These are phyloP conservation scores for Dipodascopsis uninucleata DNA, from an alignment of 805 yeast genomes.

Conservation along the genomic window DNA sequence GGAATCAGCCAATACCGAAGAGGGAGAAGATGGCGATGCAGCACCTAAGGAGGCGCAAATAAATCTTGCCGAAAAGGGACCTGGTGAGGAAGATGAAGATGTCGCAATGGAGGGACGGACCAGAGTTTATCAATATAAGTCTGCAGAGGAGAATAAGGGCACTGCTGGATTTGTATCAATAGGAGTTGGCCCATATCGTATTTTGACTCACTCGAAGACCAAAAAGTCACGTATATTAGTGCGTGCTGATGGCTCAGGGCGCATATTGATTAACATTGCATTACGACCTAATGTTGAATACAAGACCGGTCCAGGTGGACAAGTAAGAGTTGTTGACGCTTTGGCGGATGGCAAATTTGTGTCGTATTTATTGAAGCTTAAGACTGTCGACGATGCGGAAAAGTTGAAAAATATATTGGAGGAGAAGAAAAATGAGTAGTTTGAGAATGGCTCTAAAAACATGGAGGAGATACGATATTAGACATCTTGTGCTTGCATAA, in stretches of 20 bases:
- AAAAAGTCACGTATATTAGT: constrained; percentile 67
- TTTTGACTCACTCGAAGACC: constrained; percentile 58
- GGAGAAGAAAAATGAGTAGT: constrained; percentile 26
- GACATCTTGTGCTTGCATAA: no score
- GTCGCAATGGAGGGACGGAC: constrained; percentile 61
- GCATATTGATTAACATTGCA: constrained; percentile 64
- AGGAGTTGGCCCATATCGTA: constrained; percentile 81
- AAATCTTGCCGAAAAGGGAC: constrained; percentile 53
- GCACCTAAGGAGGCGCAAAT: constrained; percentile 40
- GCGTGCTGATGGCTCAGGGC: constrained; percentile 84
- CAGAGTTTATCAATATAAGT: constrained; percentile 61
- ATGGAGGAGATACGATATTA: no score
- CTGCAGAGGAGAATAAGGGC: constrained; percentile 41
- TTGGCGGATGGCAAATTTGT: constrained; percentile 42
- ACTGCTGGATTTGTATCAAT: constrained; percentile 46
- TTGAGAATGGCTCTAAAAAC: neutral
- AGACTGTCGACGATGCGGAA: constrained; percentile 65
- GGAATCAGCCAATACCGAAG: neutral
- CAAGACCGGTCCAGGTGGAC: constrained; percentile 56
- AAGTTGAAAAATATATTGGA: constrained; percentile 44
- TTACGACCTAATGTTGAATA: constrained; percentile 46
- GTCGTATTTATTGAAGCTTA: constrained; percentile 71
- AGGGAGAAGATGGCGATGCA: constrained; percentile 11
- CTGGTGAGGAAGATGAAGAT: constrained; percentile 86
- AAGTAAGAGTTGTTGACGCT: constrained; percentile 65